Conservation (phyloP, 2,329 filamentous ascomycete genomes). For the Neopestalotiopsis rosae region DNA sequence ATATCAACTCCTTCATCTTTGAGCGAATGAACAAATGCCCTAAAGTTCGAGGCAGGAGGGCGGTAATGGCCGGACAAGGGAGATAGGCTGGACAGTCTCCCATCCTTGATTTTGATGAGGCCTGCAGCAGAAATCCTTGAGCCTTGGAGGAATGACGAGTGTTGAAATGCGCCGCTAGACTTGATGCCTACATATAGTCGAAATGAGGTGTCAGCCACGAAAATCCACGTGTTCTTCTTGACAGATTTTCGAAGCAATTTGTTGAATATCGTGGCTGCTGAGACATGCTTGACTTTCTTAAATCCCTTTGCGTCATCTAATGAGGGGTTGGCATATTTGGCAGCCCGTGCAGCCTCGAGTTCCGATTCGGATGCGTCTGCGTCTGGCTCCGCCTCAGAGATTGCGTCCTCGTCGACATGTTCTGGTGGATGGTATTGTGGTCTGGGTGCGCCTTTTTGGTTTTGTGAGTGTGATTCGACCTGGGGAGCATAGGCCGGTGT, state of each 20-base stretch:
- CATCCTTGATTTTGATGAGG: slow-evolving; percentile 83
- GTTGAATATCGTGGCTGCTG: slow-evolving; percentile 76
- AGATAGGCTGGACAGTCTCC: slow-evolving; percentile 74
- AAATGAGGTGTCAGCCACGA: slow-evolving; percentile 85
- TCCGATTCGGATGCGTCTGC: slow-evolving; percentile 49
- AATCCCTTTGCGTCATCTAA: slow-evolving; percentile 65
- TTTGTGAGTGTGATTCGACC: slow-evolving; percentile 32
- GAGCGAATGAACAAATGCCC: slow-evolving; percentile 77
- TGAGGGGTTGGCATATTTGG: slow-evolving; percentile 69
- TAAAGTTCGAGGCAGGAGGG: slow-evolving; percentile 82
- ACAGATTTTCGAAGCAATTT: slow-evolving; percentile 79
- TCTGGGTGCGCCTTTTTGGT: slow-evolving; percentile 34
- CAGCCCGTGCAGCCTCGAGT: slow-evolving; percentile 64
- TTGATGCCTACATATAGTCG: slow-evolving; percentile 91
- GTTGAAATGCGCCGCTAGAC: slow-evolving; percentile 85
- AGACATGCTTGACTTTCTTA: slow-evolving; percentile 65
- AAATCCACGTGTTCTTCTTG: slow-evolving; percentile 92
- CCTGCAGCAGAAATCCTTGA: slow-evolving; percentile 83
- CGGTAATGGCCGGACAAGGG: slow-evolving; percentile 82
- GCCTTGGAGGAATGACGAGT: slow-evolving; percentile 87
- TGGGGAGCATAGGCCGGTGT: slow-evolving; percentile 58
- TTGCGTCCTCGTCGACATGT: slow-evolving; percentile 24
- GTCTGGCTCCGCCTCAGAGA: slow-evolving; percentile 30
- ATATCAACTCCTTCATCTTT: slow-evolving; percentile 79
- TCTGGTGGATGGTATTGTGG: slow-evolving; percentile 29